Conservation (phyloP, 2,329 filamentous ascomycete genomes). For the Nigrospora oryzae region DNA sequence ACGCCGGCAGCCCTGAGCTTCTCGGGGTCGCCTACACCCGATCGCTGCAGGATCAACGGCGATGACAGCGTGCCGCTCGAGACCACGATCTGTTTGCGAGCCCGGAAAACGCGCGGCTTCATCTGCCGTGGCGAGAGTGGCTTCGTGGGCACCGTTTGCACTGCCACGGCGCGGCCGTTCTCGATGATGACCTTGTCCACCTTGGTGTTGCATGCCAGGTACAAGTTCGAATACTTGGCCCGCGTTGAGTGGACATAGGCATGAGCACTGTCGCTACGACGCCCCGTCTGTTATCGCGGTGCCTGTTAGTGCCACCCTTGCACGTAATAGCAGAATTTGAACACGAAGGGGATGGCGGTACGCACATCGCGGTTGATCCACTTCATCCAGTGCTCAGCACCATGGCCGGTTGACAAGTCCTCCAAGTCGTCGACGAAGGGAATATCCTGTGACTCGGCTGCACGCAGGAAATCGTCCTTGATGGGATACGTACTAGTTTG, state of each 20-base stretch:
- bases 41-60: slow-evolving; percentile 66
- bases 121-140: slow-evolving; percentile 48
- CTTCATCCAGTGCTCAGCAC: slow-evolving; percentile 77
- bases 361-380: slow-evolving; percentile 66
- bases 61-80: slow-evolving; percentile 67
- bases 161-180: slow-evolving; percentile 61
- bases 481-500: slow-evolving; percentile 58
- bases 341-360: background rate
- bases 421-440: slow-evolving; percentile 68
- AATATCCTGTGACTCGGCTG: slow-evolving; percentile 65
- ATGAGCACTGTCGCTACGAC: slow-evolving; percentile 69
- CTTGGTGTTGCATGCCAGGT: slow-evolving; percentile 68
- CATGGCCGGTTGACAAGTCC: slow-evolving; percentile 59
- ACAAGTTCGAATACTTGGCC: slow-evolving; percentile 60
- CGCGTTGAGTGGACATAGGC: slow-evolving; percentile 72
- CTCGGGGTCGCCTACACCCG: slow-evolving; percentile 62
- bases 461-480: slow-evolving; percentile 72
- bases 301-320: no score
- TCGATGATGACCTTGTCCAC: slow-evolving; percentile 70
- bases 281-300: slow-evolving; percentile 40
- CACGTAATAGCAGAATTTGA: no score
- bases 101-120: slow-evolving; percentile 48
- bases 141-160: slow-evolving; percentile 63
- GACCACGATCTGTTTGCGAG: slow-evolving; percentile 67
- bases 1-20: slow-evolving; percentile 63